phyloP scores from a whole-genome alignment of 2,329 filamentous ascomycete genomes.

The Diaporthe sp. region DNA sequence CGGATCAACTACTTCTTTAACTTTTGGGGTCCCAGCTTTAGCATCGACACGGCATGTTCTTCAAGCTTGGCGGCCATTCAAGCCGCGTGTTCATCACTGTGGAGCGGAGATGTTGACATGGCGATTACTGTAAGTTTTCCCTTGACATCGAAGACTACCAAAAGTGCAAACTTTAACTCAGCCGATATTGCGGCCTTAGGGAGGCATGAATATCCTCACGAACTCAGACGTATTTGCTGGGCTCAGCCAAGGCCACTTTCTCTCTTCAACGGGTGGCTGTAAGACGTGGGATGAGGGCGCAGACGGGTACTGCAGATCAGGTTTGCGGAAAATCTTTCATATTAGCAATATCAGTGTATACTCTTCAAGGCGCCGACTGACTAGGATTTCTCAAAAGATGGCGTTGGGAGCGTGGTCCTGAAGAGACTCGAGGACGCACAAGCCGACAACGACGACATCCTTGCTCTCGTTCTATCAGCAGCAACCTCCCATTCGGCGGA shows the following conservation, averaged over 20 bases:
- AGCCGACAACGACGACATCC: slow-evolving; percentile 73
- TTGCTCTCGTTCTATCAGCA: slow-evolving; percentile 72
- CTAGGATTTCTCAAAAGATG: no score
- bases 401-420: slow-evolving; percentile 60
- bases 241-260: slow-evolving; percentile 74
- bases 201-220: slow-evolving; percentile 74
- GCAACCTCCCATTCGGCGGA: slow-evolving; percentile 80
- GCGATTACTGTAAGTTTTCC: slow-evolving; percentile 75
- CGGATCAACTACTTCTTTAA: slow-evolving; percentile 61
- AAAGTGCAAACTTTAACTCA: no score
- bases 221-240: slow-evolving; percentile 76
- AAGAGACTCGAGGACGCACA: slow-evolving; percentile 61
- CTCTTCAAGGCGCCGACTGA: no score
- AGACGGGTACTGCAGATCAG: slow-evolving; percentile 67
- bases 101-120: slow-evolving; percentile 74
- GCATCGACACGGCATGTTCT: slow-evolving; percentile 56
- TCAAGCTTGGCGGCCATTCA: slow-evolving; percentile 55
- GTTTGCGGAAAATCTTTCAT: no score
- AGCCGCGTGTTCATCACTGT: slow-evolving; percentile 74
- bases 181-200: no score
- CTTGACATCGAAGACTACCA: no score
- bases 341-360: no score
- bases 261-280: slow-evolving; percentile 57
- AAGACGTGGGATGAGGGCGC: slow-evolving; percentile 75
- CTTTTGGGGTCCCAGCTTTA: slow-evolving; percentile 54